Percentiles rank a stretch among this genome's conserved stretches.
Conservation (phyloP, 2,329 filamentous ascomycete genomes). For the Fusarium armeniacum region DNA sequence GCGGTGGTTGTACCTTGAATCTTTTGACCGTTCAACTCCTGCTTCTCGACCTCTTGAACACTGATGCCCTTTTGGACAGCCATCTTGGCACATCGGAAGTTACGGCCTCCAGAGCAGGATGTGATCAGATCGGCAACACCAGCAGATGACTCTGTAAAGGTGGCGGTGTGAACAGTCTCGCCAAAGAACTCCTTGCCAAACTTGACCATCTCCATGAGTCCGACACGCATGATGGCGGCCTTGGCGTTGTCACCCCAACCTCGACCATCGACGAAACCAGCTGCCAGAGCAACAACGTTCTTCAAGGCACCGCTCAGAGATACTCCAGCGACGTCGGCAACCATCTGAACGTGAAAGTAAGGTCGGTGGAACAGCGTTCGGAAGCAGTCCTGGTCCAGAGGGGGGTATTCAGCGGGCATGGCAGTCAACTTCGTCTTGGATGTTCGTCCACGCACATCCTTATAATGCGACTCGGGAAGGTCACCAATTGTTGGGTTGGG, state of each 20-base stretch:
- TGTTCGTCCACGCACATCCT: slow-evolving; percentile 75
- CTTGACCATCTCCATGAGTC: slow-evolving; percentile 94
- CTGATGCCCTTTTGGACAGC: slow-evolving; percentile 82
- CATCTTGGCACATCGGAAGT: slow-evolving; percentile 94
- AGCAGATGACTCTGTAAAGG: slow-evolving; percentile 96
- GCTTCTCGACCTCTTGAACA: slow-evolving; percentile 88
- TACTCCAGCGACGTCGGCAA: slow-evolving; percentile 95
- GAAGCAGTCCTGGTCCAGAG: slow-evolving; percentile 86
- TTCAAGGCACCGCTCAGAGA: slow-evolving; percentile 95
- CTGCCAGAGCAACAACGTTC: slow-evolving; percentile 94
- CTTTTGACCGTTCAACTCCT: slow-evolving; percentile 96
- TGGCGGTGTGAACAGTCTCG: slow-evolving; percentile 81
- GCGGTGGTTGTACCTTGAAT: slow-evolving; percentile 95
- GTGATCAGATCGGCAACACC: slow-evolving; percentile 97
- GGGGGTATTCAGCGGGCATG: slow-evolving; percentile 84
- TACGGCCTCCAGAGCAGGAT: slow-evolving; percentile 90
- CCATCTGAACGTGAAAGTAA: slow-evolving; percentile 97
- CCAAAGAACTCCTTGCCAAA: slow-evolving; percentile 96
- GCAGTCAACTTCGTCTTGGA: slow-evolving; percentile 80
- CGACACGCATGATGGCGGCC: slow-evolving; percentile 97
- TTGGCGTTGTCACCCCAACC: slow-evolving; percentile 99
- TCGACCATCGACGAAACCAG: slow-evolving; percentile 93
- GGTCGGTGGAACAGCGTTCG: slow-evolving; percentile 92
- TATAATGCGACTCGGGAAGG: slow-evolving; percentile 73
- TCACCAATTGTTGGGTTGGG: slow-evolving; percentile 65